phyloP scores from a whole-genome alignment of 108 stramenopile species.

The Schizochytrium sp. region DNA sequence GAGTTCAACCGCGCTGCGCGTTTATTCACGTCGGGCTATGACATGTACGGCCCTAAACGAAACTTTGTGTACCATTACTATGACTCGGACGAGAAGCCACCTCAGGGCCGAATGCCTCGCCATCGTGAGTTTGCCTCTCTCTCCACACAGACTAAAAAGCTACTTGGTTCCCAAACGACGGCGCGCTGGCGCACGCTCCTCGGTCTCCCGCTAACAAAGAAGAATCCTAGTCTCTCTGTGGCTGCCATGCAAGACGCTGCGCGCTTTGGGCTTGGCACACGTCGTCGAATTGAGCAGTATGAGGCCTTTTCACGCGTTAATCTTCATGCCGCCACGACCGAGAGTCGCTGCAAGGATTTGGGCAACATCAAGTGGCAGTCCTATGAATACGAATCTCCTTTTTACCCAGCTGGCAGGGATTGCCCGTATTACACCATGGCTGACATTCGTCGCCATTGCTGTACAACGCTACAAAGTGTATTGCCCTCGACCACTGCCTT shows the following conservation, averaged over 20 bases:
- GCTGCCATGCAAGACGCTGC: background rate
- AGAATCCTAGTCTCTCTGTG: background rate
- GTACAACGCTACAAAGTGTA: background rate
- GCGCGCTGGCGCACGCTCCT: background rate
- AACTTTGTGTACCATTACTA: slow-evolving; percentile 13
- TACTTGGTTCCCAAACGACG: background rate
- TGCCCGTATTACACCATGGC: background rate
- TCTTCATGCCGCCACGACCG: background rate
- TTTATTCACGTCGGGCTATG: background rate
- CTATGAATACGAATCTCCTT: background rate
- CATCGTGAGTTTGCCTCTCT: background rate
- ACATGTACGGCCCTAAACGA: background rate
- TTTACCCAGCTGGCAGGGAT: background rate
- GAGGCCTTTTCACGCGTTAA: background rate
- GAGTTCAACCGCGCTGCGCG: background rate
- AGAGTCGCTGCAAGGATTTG: background rate
- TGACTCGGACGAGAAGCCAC: background rate
- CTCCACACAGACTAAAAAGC: background rate
- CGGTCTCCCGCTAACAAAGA: background rate
- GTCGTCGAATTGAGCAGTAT: background rate
- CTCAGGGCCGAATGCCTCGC: background rate
- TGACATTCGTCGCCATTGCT: background rate
- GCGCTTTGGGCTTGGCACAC: slow-evolving; percentile 1
- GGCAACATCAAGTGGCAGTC: background rate
- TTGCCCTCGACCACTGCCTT: background rate